phyloP scores from a whole-genome alignment of 495 filamentous ascomycete genomes.

The Aspergillus sclerotiicarbonarius region DNA sequence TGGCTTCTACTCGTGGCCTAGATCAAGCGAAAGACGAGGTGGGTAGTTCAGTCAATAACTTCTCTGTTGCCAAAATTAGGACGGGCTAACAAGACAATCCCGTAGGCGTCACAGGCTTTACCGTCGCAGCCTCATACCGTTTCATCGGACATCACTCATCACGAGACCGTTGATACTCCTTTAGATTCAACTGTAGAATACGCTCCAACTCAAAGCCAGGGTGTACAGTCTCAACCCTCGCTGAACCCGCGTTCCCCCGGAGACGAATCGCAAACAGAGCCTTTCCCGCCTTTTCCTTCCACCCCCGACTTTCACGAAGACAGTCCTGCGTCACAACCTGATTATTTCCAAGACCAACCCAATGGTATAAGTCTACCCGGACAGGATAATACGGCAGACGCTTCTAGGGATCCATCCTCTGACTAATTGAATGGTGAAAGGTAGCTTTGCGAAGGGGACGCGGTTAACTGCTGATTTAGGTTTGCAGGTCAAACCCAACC shows the following conservation, averaged over 20 bases:
- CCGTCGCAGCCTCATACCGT: constrained; percentile 11
- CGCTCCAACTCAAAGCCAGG: constrained; percentile 1
- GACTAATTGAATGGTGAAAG: neutral
- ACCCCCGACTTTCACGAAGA: constrained; percentile 7
- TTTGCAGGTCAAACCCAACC: constrained; percentile 21
- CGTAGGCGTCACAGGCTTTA: constrained; percentile 14
- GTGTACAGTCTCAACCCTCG: constrained; percentile 11
- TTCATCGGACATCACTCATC: constrained; percentile 9
- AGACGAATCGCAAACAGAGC: constrained; percentile 32
- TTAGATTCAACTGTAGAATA: constrained; percentile 15
- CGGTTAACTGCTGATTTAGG: neutral
- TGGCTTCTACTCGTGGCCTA: constrained; percentile 72
- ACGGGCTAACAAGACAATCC: constrained; percentile 10
- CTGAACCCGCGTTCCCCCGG: constrained; percentile 18
- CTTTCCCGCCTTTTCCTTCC: constrained; percentile 35
- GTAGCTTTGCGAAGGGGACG: neutral
- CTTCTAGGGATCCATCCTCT: neutral
- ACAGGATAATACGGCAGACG: neutral
- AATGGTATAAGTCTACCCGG: neutral
- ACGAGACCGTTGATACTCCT: constrained; percentile 8
- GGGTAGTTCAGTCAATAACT: constrained; percentile 14
- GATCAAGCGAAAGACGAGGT: constrained; percentile 23
- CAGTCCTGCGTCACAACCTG: constrained; percentile 3
- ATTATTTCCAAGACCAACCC: neutral
- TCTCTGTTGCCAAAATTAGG: neutral